Percentiles rank a stretch among this genome's conserved stretches.
phyloP scores from a whole-genome alignment of 441 rosid species.

The Euphorbia corollata region DNA sequence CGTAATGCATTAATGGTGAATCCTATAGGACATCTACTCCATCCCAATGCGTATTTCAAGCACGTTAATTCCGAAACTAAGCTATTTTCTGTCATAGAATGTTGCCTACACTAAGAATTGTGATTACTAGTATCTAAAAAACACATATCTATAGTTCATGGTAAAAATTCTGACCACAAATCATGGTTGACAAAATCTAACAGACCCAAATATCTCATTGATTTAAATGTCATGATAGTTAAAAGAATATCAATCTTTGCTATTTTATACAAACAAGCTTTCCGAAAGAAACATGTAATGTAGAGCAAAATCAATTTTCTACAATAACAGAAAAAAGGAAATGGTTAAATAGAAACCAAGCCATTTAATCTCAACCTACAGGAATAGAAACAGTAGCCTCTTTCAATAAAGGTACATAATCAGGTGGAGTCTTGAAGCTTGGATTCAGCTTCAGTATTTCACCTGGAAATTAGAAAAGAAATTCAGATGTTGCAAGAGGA shows the following conservation, averaged over 20 bases:
- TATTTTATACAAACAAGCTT: not conserved
- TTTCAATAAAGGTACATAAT: slow-evolving; percentile 73
- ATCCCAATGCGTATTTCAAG: not conserved
- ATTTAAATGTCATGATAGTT: not conserved
- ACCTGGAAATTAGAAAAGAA: slow-evolving; percentile 38
- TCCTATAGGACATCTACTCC: not conserved
- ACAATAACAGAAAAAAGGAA: not conserved
- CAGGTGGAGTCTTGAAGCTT: slow-evolving; percentile 69
- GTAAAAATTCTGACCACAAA: not conserved
- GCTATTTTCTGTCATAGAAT: not conserved
- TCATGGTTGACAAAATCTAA: not conserved
- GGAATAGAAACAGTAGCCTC: slow-evolving; percentile 68
- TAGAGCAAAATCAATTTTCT: not conserved
- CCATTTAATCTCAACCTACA: slow-evolving; percentile 38
- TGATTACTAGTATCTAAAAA: not conserved
- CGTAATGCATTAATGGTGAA: not conserved
- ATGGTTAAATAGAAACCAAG: not conserved
- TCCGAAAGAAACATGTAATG: not conserved
- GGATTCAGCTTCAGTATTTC: slow-evolving; percentile 77
- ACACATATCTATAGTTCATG: not conserved
- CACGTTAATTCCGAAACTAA: not conserved
- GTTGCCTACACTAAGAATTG: not conserved
- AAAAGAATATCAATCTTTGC: not conserved
- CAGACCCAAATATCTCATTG: not conserved
- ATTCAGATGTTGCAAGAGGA: slow-evolving; percentile 8